These are phyloP conservation scores for Trametes gibbosa DNA, from an alignment of 768 basidiomycete species.

Conservation along the genomic window DNA sequence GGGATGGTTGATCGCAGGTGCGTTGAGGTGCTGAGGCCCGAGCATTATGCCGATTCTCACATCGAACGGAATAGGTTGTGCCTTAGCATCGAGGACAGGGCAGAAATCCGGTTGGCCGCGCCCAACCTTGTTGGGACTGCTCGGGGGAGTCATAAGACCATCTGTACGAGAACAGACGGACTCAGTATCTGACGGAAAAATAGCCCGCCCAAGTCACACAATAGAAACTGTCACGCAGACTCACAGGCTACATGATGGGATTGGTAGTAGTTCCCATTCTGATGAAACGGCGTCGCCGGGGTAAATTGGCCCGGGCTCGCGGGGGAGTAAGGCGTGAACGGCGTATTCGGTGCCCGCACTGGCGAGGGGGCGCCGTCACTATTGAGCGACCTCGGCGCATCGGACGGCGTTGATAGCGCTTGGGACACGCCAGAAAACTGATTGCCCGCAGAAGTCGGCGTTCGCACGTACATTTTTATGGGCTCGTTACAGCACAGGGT, in stretches of 20 bases:
- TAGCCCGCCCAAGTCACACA: background rate
- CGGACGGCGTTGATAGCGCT: constrained; percentile 18
- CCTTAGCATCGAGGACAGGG: constrained; percentile 6
- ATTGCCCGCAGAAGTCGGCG: constrained; percentile 12
- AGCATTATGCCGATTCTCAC: constrained; percentile 1
- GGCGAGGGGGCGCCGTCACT: constrained; percentile 13
- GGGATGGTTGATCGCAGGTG: constrained; percentile 14
- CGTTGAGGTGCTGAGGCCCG: background rate
- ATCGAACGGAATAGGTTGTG: constrained; percentile 8
- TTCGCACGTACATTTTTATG: constrained; percentile 11
- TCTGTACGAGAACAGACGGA: constrained; percentile 4
- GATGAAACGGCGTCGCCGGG: background rate
- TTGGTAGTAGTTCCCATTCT: background rate
- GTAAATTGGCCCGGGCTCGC: constrained; percentile 10
- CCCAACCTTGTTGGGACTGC: constrained; percentile 14
- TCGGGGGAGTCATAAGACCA: constrained; percentile 23
- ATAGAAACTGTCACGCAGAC: constrained; percentile 8
- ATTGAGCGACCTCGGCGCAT: constrained; percentile 17
- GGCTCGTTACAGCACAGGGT: background rate
- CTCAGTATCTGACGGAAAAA: constrained; percentile 4
- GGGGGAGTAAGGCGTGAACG: constrained; percentile 3
- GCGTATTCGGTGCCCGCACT: constrained; percentile 12
- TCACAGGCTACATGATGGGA: constrained; percentile 9
- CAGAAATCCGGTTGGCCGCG: constrained; percentile 6
- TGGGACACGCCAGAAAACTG: background rate